Base-by-base conservation (phyloP, 177 flowering plant genomes). In the Telopea speciosissima region DNA sequence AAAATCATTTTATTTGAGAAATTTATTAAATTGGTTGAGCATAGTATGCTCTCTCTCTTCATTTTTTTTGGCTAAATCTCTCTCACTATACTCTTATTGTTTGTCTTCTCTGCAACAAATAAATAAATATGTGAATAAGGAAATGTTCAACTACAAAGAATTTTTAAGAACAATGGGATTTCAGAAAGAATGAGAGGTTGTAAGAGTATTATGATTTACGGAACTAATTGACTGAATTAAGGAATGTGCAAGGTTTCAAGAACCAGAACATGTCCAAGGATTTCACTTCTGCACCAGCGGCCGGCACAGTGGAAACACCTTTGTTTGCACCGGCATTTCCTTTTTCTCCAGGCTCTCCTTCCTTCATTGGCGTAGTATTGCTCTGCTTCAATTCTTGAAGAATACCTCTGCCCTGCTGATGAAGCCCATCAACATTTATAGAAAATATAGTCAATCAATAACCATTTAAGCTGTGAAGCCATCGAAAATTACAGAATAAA, bases 191-290 rank as follows among this genome's bases (percentile, higher is more conserved):
- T 49, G 54, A 13, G 19, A 13, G 13, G 54, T 1, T 12, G 19
- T 13, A 49, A 49, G 19, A 49, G 19, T 44, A 16, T 49, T 49
- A 11, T 12, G 19, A 49, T 3, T 9, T 49, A 16, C 1, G 17
- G 54, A 49, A 10, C 54, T 49, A 49, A 12, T 49, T 49, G 19
- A 12, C 19, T 49, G 14, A 12, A 49, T 3, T 12, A 12, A 49
- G 54, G 60, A 85, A 77, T 59, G 91, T 84, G 84, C 97, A 92
- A 63, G 97, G 97, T 84, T 90, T 92, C 56, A 92, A 73, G 81
- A 92, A 87, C 97, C 97, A 92, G 71, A 90, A 83, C 24, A 90
- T 79, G 67, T 90, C 96, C 76, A 88, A 66, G 12, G 82, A 49
- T 77, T 72, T 85, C 19, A 79, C 80, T 72, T 85, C 90, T 72